These are phyloP conservation scores for Luffa acutangula DNA, from an alignment of 306 rosid genomes.

Conservation along the genomic window DNA sequence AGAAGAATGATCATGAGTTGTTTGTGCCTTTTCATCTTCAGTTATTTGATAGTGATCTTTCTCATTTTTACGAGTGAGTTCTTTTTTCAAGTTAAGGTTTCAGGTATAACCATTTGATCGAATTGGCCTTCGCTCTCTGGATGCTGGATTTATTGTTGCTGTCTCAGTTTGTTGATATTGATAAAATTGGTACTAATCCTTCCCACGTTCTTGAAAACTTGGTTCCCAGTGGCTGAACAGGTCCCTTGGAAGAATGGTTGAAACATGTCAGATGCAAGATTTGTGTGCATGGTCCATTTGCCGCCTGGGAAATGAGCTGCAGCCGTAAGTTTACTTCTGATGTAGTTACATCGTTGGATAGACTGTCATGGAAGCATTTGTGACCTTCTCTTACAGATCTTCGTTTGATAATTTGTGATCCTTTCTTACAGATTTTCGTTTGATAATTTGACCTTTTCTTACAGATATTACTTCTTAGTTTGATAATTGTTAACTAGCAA, in stretches of 20 bases:
- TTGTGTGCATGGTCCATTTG: not conserved
- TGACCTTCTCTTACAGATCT: not conserved
- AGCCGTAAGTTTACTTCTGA: not conserved
- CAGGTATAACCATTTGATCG: not conserved
- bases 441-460: not conserved
- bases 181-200: not conserved
- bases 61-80: not conserved
- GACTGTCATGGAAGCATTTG: not conserved
- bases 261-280: not conserved
- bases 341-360: not conserved
- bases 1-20: not conserved
- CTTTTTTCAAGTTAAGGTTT: not conserved
- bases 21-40: not conserved
- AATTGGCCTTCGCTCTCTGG: not conserved
- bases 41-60: not conserved
- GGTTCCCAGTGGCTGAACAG: slow-evolving; percentile 1
- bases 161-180: not conserved
- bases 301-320: not conserved
- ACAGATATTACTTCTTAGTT: not conserved
- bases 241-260: not conserved
- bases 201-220: not conserved
- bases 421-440: not conserved
- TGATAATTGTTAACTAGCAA: not conserved
- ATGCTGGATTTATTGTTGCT: not conserved
- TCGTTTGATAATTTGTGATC: not conserved